Base-by-base conservation (phyloP, 441 rosid genomes). In the Kokia cookei region DNA sequence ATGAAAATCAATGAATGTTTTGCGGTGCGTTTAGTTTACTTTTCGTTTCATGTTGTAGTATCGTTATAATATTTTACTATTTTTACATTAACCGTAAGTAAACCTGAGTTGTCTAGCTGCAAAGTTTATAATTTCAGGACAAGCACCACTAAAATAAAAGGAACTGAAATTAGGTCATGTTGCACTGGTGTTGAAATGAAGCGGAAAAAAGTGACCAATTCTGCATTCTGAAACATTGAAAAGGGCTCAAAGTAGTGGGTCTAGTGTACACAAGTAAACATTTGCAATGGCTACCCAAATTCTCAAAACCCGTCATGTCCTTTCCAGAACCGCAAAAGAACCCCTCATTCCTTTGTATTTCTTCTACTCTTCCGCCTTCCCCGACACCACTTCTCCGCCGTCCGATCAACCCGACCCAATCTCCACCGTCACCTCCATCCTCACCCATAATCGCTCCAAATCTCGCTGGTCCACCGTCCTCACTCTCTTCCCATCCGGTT, bases 371-470 rank as follows among this genome's bases (percentile, higher is more conserved):
- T 45, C 50, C 13, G 50, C 73, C 35, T 10, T 13, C 17, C 70
- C 48, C 50, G 59, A 83, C 78, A 14, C 85, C 50, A 50, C 83
- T 40, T 42, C 88, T 32, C 69, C 85, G 6, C 74, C 80, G 32
- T 69, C 90, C 17, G 72, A 75, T 65, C 81, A 74, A 19, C 13
- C 81, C 76, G 57, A 66, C 9, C 42, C 80, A 40, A 66, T 83
- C 69, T 57, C 90, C 76, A 37, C 79, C 77, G 83, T 83, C 78
- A 82, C 83, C 63, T 84, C 93, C 48, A 78, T 91, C 79, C 90
- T 93, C 77, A 87, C 84, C 71, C 86, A 89, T 84, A 91, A 88
- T 82, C 90, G 90, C 73, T 89, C 92, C 84, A 90, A 89, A 75
- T 88, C 93, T 64, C 87, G 93, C 1, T 92, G 95, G 97, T 80